Conservation (phyloP, 495 filamentous ascomycete species). For the Lasiosphaeria hispida region DNA sequence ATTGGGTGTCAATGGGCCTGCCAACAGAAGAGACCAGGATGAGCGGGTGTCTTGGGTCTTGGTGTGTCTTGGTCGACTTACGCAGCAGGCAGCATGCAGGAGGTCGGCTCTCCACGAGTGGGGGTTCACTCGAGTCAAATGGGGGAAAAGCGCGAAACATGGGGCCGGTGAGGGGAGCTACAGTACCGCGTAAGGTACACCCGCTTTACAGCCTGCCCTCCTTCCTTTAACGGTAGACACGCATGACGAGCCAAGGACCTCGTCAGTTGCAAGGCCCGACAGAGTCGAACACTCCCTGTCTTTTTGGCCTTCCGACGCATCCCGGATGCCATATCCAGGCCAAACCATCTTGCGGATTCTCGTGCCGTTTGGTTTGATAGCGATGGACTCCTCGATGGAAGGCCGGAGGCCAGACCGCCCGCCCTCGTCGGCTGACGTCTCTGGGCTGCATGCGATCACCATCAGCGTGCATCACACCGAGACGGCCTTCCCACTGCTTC, state of each 20-base stretch:
- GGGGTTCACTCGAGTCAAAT: slow-evolving; percentile 1
- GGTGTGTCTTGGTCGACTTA: background rate
- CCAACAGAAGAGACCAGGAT: too few species aligned
- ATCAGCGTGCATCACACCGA: background rate
- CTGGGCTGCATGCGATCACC: slow-evolving; percentile 10
- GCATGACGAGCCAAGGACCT: too few species aligned
- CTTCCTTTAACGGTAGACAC: too few species aligned
- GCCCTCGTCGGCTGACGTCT: slow-evolving; percentile 1
- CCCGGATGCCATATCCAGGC: too few species aligned
- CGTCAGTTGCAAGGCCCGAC: too few species aligned
- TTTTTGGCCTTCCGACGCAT: too few species aligned
- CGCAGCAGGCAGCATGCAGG: background rate
- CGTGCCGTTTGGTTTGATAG: background rate
- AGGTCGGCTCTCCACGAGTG: background rate
- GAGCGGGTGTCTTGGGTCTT: background rate
- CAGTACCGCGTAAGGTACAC: background rate
- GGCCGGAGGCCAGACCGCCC: background rate
- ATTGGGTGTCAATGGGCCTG: too few species aligned
- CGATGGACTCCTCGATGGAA: background rate
- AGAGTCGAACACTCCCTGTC: too few species aligned
- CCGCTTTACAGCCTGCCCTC: background rate
- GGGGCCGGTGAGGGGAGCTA: background rate
- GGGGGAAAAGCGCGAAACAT: background rate
- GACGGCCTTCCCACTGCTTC: background rate
- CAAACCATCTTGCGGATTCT: too few species aligned